Evolutionary conservation across 257 asterid genomes (phyloP), one percentile per base, ranked within the genome.

Genomic region (Forsythia viridissima): DNA sequence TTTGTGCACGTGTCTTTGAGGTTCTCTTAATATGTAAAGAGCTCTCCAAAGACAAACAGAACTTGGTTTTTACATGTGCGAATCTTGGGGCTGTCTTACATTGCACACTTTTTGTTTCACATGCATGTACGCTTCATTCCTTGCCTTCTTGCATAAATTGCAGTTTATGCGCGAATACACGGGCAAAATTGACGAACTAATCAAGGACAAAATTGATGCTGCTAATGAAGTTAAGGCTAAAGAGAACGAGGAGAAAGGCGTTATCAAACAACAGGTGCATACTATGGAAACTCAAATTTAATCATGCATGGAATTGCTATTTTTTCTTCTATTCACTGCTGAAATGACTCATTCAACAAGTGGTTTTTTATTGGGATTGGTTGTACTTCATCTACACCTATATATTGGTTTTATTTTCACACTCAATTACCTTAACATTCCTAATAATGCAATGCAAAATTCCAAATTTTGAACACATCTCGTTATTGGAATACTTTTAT

Each of bases 121-220:
- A 1, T 30, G 34, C 34, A 30, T 30, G 34, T 30, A 30, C 34
- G 34, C 34, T 30, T 30, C 34, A 30, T 30, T 0, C 34, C 34
- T 30, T 77, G 41, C 51, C 70, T 67, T 71, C 44, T 57, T 79
- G 78, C 61, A 30, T 30, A 30, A 30, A 30, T 78, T 80, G 83
- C 91, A 94, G 99, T 94, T 93, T 77, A 93, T 94, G 85, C 95
- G 99, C 43, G 99, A 95, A 80, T 93, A 91, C 92, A 90, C 90
- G 4, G 97, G 97, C 72, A 95, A 95, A 83, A 97, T 95, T 79
- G 99, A 95, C 83, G 99, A 95, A 57, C 84, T 95, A 73, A 87
- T 95, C 75, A 93, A 93, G 88, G 94, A 88, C 87, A 95, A 87
- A 85, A 88, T 95, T 71, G 99, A 93, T 79, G 91, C 95, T 67